These are phyloP conservation scores for Talaromyces pinophilus DNA, from an alignment of 2,329 filamentous ascomycete species.

Conservation along the genomic window DNA sequence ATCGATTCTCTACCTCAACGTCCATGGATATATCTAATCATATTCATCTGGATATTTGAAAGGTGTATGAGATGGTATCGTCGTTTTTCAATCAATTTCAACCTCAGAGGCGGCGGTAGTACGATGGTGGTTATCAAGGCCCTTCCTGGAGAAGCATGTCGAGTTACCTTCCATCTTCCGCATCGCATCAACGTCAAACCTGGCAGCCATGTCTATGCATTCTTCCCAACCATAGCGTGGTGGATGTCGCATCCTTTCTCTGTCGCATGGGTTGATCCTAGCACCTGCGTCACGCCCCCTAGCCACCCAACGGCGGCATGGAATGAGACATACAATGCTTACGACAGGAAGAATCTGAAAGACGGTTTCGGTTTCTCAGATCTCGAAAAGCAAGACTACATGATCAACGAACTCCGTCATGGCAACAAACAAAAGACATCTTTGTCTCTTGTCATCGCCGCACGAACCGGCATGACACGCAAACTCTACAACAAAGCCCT, in stretches of 20 bases:
- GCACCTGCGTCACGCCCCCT: constrained; percentile 29
- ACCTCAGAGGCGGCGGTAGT: constrained; percentile 45
- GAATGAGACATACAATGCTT: constrained; percentile 12
- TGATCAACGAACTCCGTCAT: constrained; percentile 13
- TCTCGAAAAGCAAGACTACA: constrained; percentile 12
- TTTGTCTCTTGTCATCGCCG: constrained; percentile 61
- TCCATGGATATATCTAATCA: constrained; percentile 41
- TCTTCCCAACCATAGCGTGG: constrained; percentile 54
- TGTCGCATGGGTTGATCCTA: constrained; percentile 49
- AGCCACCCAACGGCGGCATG: constrained; percentile 29
- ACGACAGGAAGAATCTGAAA: constrained; percentile 27
- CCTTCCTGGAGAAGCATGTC: constrained; percentile 60
- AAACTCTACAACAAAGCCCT: constrained; percentile 60
- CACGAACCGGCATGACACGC: constrained; percentile 64
- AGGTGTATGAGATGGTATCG: constrained; percentile 51
- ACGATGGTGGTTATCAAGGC: constrained; percentile 60
- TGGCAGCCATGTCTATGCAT: constrained; percentile 62
- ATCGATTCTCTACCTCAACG: constrained; percentile 46
- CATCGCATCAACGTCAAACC: constrained; percentile 56
- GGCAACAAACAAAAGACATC: constrained; percentile 35
- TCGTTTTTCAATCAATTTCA: constrained; percentile 57
- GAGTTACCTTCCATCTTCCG: constrained; percentile 61
- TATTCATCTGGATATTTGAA: constrained; percentile 44
- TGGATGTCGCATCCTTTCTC: constrained; percentile 55
- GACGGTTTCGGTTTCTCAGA: constrained; percentile 36